Evolutionary conservation across 2,329 filamentous ascomycete genomes (phyloP), one percentile per base, ranked within the genome.

Genomic region (Alternaria consortialis): DNA sequence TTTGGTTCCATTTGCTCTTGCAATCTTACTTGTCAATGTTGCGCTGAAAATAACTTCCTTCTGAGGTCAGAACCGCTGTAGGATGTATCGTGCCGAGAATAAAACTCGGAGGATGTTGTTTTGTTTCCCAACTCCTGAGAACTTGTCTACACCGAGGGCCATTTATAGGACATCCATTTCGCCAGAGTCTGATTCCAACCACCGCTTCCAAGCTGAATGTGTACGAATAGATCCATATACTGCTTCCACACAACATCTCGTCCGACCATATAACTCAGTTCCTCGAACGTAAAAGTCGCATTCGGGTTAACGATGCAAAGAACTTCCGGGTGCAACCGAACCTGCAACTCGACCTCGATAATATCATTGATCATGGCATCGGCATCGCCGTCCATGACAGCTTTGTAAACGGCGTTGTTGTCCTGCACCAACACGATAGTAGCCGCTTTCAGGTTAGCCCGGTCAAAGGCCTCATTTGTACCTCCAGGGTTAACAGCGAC

Each of bases 111-210:
- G 20, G 20, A 20, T 20, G 20, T 20, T 2, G 20, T 2, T 20
- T 20, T 20, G 20, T 20, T 2, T 20, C 20, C 20, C 20, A 20
- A 20, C 37, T 40, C 7, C 17, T 23, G 32, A 11, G 8, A 17
- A 36, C 20, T 17, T 42, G 3, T 46, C 32, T 60, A 66, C 1
- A 66, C 63, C 5, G 61, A 58, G 23, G 61, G 63, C 63, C 63
- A 66, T 40, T 66, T 47, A n/a, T 66, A 64, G 1, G 47, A 56
- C 63, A 66, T 64, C 61, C 63, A 66, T 7, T 57, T 66, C 44
- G 62, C 63, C 48, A 66, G n/a, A 2, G 63, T 64, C 9, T 42
- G 52, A 23, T 66, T 64, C 63, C 63, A 66, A 4, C 17, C 36
- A 7, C 63, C 63, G 39, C 53, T 62, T 11, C 58, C 63, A 3